These are phyloP conservation scores for Canavalia ensiformis DNA, from an alignment of 306 rosid species.

Conservation along the genomic window DNA sequence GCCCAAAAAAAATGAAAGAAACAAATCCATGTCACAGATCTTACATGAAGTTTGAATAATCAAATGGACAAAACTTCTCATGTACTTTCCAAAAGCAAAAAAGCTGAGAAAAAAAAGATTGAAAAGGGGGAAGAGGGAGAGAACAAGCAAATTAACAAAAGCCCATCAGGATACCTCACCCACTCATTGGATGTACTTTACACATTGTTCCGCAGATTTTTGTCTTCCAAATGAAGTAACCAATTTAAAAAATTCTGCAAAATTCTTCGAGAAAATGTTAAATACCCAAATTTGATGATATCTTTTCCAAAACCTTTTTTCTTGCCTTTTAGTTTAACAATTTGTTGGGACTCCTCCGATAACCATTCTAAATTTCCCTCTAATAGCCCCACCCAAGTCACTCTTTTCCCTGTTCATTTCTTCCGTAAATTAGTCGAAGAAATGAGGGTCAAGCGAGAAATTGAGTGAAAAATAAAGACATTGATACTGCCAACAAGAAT, in stretches of 20 bases:
- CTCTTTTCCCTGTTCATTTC: slow-evolving; percentile 26
- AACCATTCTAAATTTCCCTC: slow-evolving; percentile 36
- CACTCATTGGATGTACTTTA: slow-evolving; percentile 47
- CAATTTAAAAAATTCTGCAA: slow-evolving; percentile 47
- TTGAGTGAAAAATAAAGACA: slow-evolving; percentile 32
- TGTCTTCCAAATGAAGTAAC: slow-evolving; percentile 49
- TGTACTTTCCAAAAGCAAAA: slow-evolving; percentile 17
- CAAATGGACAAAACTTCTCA: slow-evolving; percentile 36
- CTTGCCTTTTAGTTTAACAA: slow-evolving; percentile 45
- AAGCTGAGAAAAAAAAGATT: slow-evolving; percentile 24
- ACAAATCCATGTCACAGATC: not conserved
- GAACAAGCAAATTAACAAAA: slow-evolving; percentile 13
- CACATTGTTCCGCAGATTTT: slow-evolving; percentile 43
- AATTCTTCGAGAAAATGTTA: slow-evolving; percentile 6
- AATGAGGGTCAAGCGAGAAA: slow-evolving; percentile 45
- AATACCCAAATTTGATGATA: slow-evolving; percentile 15
- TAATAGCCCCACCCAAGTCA: slow-evolving; percentile 21
- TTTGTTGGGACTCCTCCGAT: slow-evolving; percentile 34
- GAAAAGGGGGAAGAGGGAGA: not conserved
- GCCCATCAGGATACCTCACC: slow-evolving; percentile 40
- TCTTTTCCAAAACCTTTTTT: slow-evolving; percentile 36
- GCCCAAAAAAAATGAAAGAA: not conserved
- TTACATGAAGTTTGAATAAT: slow-evolving; percentile 31
- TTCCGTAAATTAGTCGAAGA: slow-evolving; percentile 48
- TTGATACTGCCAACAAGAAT: slow-evolving; percentile 22